Evolutionary conservation across 73 alveolate species (phyloP).

Genomic region (Tetrahymena malaccensis): DNA sequence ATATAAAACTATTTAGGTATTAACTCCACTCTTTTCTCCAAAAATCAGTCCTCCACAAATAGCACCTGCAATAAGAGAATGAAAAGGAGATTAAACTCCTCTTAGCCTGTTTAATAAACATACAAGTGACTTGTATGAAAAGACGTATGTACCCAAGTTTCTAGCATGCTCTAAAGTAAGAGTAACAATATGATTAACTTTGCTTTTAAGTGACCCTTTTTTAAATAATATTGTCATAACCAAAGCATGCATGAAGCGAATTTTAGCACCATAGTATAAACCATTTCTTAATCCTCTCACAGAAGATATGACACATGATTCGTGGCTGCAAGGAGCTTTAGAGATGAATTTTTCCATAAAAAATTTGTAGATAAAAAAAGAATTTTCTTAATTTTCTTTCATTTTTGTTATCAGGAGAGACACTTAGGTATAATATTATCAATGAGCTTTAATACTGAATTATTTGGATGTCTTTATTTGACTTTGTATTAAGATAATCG

Average conservation of each 20-base stretch:
- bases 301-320: slow-evolving; percentile 49
- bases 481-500: neutral
- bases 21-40: slow-evolving; percentile 58
- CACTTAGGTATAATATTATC: neutral
- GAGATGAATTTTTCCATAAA: neutral
- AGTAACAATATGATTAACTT: slow-evolving; percentile 36
- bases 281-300: slow-evolving; percentile 70
- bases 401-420: neutral
- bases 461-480: neutral
- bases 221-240: slow-evolving; percentile 73
- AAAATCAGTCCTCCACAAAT: slow-evolving; percentile 48
- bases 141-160: slow-evolving; percentile 60
- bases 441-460: neutral
- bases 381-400: neutral
- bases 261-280: slow-evolving; percentile 68
- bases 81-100: slow-evolving; percentile 24
- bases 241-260: slow-evolving; percentile 72
- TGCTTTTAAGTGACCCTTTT: slow-evolving; percentile 44
- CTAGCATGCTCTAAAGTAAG: slow-evolving; percentile 65
- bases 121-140: slow-evolving; percentile 49
- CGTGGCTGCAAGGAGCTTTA: slow-evolving; percentile 36
- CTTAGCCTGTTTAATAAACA: slow-evolving; percentile 46
- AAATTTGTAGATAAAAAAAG: neutral
- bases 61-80: slow-evolving; percentile 59
- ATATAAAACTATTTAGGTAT: slow-evolving; percentile 60